Evolutionary conservation across 768 basidiomycete species (phyloP), one percentile per base, ranked within the genome.

Genomic region (Suillus cothurnatus): DNA sequence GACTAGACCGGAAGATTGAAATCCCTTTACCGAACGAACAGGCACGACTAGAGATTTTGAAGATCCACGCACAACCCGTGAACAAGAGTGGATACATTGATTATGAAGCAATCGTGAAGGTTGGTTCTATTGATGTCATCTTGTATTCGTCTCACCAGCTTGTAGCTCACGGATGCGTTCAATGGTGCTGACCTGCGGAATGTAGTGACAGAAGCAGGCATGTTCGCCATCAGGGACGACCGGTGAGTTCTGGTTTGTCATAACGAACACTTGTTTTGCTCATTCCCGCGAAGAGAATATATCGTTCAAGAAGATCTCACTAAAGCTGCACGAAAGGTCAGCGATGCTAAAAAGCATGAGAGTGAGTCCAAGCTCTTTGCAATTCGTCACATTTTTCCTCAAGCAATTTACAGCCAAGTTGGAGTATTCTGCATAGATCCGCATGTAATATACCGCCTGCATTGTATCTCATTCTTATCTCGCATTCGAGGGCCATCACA

Each of bases 171-270:
- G 0, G 96, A 97, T 70, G 86, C 85, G 0, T 98, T 98, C 82
- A 99, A 98, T 74, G 97, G 97, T 62, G 97, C 97, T 21, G 97
- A 99, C 81, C 76, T 98, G 73, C 86, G 95, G 57, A 99, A 99
- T 74, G 93, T 98, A 28, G 88, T 96, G 50, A 97, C 95, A 4
- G 95, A 97, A 77, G 91, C 94, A 26, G 97, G 97, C 53, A 97
- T 99, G 95, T 99, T 98, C 73, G 97, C 97, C 8, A 98, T 99
- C 71, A 87, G 97, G 55, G 97, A 98, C 66, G 97, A 98, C 71
- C 84, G 93, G 92, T 91, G 63, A 62, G 85, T 74, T 6, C 12
- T 32, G n/a, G 19, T 6, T 57, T 47, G 38, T 4, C 12, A 57
- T 50, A 28, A 26, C 62, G 23, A 59, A 23, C 17, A 23, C n/a